Conservation (phyloP, 176 grass and related monocot genomes). For the Hsuehochloa calcarea region DNA sequence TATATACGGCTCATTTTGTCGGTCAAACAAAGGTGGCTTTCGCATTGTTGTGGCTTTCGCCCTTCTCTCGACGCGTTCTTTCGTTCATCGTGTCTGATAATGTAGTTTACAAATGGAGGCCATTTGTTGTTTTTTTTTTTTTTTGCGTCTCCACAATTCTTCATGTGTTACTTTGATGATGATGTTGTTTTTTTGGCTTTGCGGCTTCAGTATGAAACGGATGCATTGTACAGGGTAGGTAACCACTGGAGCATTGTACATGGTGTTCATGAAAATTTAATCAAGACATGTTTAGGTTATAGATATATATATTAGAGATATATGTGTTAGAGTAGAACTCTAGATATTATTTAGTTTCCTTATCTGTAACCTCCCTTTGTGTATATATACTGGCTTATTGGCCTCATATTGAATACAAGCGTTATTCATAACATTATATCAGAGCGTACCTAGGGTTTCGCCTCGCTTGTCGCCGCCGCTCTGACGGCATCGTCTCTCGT, state of each 20-base stretch:
- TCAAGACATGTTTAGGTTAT: not conserved
- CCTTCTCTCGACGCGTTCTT: not conserved
- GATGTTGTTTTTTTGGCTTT: not conserved
- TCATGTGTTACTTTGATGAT: not conserved
- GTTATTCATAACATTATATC: too few relatives aligned
- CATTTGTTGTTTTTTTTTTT: not conserved
- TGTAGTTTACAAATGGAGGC: constrained; percentile 14
- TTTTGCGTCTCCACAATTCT: not conserved
- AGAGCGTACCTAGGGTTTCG: too few relatives aligned
- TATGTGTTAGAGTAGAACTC: too few relatives aligned
- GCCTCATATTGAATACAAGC: too few relatives aligned
- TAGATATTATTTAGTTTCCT: too few relatives aligned
- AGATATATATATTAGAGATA: too few relatives aligned
- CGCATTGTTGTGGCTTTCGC: not conserved
- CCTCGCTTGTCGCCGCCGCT: too few relatives aligned
- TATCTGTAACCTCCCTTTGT: too few relatives aligned
- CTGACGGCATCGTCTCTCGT: too few relatives aligned
- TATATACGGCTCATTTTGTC: not conserved
- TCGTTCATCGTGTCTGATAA: not conserved
- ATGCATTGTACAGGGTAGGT: constrained; percentile 13
- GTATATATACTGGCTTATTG: too few relatives aligned
- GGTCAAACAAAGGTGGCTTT: constrained; percentile 20
- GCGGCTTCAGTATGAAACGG: not conserved
- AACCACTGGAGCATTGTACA: constrained; percentile 15
- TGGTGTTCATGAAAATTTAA: not conserved